phyloP scores from a whole-genome alignment of 768 basidiomycete genomes.

The Peribolospora kevripleyi region DNA sequence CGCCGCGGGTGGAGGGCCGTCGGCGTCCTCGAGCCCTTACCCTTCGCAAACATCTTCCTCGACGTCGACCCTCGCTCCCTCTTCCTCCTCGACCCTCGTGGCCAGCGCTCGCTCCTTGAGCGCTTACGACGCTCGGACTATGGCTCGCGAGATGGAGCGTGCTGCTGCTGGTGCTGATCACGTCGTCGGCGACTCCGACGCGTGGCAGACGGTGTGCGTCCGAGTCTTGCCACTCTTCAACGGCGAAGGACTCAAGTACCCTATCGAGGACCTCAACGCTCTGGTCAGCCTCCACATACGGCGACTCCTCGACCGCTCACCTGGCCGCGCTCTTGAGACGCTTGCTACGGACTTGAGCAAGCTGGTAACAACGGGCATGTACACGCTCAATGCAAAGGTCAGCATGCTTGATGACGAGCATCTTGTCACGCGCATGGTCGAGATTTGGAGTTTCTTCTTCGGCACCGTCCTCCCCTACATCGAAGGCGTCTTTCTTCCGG shows the following conservation, averaged over 20 bases:
- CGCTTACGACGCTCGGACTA: too few relatives aligned
- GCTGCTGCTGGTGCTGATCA: too few relatives aligned
- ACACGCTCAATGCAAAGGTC: constrained; percentile 12
- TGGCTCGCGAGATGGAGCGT: too few relatives aligned
- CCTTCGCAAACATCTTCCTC: too few relatives aligned
- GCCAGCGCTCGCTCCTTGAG: too few relatives aligned
- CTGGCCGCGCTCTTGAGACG: constrained; percentile 6
- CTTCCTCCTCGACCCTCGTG: too few relatives aligned
- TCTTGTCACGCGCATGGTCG: constrained; percentile 10
- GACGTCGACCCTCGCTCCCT: too few relatives aligned
- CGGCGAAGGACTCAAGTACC: constrained; percentile 13
- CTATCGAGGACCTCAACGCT: constrained; percentile 13
- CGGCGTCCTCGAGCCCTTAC: too few relatives aligned
- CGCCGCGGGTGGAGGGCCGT: too few relatives aligned
- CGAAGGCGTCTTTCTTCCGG: constrained; percentile 16
- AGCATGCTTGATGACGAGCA: constrained; percentile 1
- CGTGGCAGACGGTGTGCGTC: constrained; percentile 13
- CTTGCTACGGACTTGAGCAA: constrained; percentile 11
- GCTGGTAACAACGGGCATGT: constrained; percentile 10
- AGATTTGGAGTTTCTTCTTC: constrained; percentile 17
- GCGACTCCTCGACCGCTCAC: constrained; percentile 5
- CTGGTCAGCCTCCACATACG: constrained; percentile 9
- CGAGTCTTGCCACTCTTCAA: constrained; percentile 13
- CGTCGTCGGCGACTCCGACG: constrained; percentile 2
- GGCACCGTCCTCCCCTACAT: constrained; percentile 15